Base-by-base conservation (phyloP, 441 rosid genomes). In the Mallotus japonicus region DNA sequence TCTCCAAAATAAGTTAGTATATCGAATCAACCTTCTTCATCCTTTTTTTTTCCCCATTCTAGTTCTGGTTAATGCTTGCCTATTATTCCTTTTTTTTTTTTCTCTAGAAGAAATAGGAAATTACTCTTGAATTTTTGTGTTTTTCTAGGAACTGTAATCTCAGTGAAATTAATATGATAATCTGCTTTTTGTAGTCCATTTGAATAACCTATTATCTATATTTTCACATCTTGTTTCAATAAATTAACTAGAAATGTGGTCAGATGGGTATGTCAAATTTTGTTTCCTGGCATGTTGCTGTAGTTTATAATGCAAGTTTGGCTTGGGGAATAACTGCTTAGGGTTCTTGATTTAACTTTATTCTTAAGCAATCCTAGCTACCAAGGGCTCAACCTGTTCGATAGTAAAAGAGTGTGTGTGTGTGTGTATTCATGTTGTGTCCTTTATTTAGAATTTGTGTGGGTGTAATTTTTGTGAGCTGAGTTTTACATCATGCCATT, bases 401-500 rank as follows among this genome's bases (percentile, higher is more conserved):
- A 57, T 61, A 55, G 16, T 69, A 46, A 9, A 44, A 56, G 4
- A 34, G n/a, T 55, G 3, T 49, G 32, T 28, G 2, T 1, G 32
- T 28, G 32, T 28, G 32, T 28, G 32, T 13, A 8, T 47, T 19
- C 15, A 66, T 49, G 4, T 16, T 19, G 47, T 58, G 53, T 67
- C 44, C 58, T 71, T 73, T n/a, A 24, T 19, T 47, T 53, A 37
- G 42, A 56, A 32, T 19, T 58, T 65, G 15, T 13, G 2, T 34
- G 4, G 17, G 8, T 15, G 42, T 55, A 51, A 64, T 75, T 37
- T 37, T 37, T 37, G 40, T 62, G 53, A 46, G 69, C 71, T 67
- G 47, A 73, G 34, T 76, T 32, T 76, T 78, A 19, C 59, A 51
- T 70, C 65, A 62, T 84, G 71, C 58, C 75, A 64, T 84, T 71